Evolutionary conservation across 2,329 filamentous ascomycete genomes (phyloP).

Genomic region (Ceratocystis smalleyi): DNA sequence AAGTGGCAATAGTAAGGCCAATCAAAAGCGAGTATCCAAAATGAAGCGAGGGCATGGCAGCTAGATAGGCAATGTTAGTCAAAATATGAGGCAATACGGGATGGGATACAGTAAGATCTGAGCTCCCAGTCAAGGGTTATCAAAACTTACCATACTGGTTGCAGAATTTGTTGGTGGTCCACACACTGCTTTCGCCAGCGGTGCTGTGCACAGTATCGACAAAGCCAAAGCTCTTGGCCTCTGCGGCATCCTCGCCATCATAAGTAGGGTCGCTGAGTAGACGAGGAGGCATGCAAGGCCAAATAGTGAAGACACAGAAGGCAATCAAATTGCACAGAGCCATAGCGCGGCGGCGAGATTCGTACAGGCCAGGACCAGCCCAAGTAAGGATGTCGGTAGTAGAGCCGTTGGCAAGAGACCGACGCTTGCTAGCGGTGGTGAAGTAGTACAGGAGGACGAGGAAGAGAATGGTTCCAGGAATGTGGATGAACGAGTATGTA

Average conservation of each 20-base stretch:
- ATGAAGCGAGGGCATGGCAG: conserved; percentile 60
- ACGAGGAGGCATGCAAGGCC: conserved; percentile 49
- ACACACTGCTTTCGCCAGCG: conserved; percentile 44
- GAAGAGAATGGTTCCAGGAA: conserved; percentile 60
- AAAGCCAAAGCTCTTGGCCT: conserved; percentile 46
- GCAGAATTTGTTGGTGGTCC: conserved; percentile 58
- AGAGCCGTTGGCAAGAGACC: conserved; percentile 19
- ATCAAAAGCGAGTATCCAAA: conserved; percentile 63
- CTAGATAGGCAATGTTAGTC: conserved; percentile 24
- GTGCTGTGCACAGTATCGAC: conserved; percentile 43
- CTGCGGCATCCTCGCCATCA: conserved; percentile 36
- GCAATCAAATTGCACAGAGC: conserved; percentile 46
- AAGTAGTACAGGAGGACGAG: conserved; percentile 50
- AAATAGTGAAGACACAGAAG: conserved; percentile 46
- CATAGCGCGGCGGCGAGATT: conserved; percentile 42
- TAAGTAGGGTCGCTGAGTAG: conserved; percentile 42
- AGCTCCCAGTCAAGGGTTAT: not conserved
- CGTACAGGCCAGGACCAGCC: conserved; percentile 35
- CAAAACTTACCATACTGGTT: conserved; percentile 50
- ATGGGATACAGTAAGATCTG: not conserved
- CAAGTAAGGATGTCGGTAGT: conserved; percentile 21
- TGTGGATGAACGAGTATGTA: conserved; percentile 63
- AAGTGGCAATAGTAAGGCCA: conserved; percentile 50
- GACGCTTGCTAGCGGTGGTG: conserved; percentile 45
- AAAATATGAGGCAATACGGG: not conserved